Evolutionary conservation across 441 rosid genomes (phyloP).

Genomic region (California macrophylla): DNA sequence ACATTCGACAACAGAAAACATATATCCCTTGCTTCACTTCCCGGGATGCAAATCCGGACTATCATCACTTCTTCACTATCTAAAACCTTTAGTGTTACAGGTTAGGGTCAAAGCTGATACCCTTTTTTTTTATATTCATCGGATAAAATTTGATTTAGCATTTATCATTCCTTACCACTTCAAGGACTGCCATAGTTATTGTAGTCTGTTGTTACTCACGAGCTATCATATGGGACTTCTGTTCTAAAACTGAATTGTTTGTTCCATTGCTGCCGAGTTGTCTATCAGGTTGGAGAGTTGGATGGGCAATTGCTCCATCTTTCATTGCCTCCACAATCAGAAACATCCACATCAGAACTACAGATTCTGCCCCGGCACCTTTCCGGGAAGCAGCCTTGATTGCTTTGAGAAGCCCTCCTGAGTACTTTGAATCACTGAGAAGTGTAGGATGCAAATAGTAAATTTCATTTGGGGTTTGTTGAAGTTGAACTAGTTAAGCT

Average conservation of each 20-base stretch:
- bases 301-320: constrained; percentile 62
- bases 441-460: constrained; percentile 23
- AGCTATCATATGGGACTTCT: background rate
- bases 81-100: constrained; percentile 52
- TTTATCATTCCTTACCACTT: background rate
- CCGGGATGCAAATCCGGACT: constrained; percentile 54
- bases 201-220: background rate
- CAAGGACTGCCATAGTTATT: background rate
- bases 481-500: background rate
- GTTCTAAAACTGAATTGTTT: constrained; percentile 10
- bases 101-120: constrained; percentile 19
- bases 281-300: constrained; percentile 53
- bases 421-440: constrained; percentile 39
- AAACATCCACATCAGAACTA: constrained; percentile 44
- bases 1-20: constrained; percentile 40
- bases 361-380: constrained; percentile 61
- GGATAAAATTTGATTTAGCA: background rate
- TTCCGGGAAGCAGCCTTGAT: constrained; percentile 62
- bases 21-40: constrained; percentile 40
- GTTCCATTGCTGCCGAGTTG: constrained; percentile 6
- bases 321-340: constrained; percentile 38
- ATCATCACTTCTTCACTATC: constrained; percentile 54
- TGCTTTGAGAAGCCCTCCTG: constrained; percentile 37
- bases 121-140: background rate
- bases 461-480: constrained; percentile 8